Evolutionary conservation across 1,284 basidiomycete genomes (phyloP), one percentile per base, ranked within the genome.

Genomic region (Boletus holoroseus): DNA sequence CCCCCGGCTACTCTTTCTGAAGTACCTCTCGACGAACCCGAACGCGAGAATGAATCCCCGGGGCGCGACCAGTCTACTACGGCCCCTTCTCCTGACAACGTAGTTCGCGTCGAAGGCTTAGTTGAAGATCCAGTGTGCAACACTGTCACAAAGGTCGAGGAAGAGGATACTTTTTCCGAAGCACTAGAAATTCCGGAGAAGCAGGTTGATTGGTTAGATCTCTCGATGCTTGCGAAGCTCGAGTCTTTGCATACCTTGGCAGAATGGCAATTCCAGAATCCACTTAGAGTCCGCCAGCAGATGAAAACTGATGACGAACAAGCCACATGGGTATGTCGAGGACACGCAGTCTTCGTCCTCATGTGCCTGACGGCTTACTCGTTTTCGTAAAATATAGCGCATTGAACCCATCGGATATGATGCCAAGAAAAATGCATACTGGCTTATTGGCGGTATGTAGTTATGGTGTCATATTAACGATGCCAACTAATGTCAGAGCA

Each of bases 391-490:
- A 46, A 59, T 37, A 37, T 60, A 92, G 89, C 82, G 91, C 27
- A 83, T 90, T 49, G 88, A 92, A 61, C 91, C 92, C 2, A 82
- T 93, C 57, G 92, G 93, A 7, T 90, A 87, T 62, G 92, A 95
- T 62, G 75, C 79, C 16, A 83, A 85, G 60, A 76, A 75, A 20
- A 93, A 92, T 66, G 84, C 87, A 0, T 95, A 94, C 66, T 94
- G 90, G 91, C 72, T 92, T 18, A 89, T 94, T 59, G 91, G 91
- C 26, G 75, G 85, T 86, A 67, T 40, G 75, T 57, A 5, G 31
- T 38, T 38, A 50, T 41, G 49, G 20, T 30, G 48, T 61, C n/a
- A 31, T 24, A 20, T 39, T 8, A 7, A 22, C 43, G 18, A 45
- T 41, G 22, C 30, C 43, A 24, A 37, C 49, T 51, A 46, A 61